These are phyloP conservation scores for Exophiala phaeomuriformis DNA, from an alignment of 2,329 filamentous ascomycete genomes.

Conservation along the genomic window DNA sequence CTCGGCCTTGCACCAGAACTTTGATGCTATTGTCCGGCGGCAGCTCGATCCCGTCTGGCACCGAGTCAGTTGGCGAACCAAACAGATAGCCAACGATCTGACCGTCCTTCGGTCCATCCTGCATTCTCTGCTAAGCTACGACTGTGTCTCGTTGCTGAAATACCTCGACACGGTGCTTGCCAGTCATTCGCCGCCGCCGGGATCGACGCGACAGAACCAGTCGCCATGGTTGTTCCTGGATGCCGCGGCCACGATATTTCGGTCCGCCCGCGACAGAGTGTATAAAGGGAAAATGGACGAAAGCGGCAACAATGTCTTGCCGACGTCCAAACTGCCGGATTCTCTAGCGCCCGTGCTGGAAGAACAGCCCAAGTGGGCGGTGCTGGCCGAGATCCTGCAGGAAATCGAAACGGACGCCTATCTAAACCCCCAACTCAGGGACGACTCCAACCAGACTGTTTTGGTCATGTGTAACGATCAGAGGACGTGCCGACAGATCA, in stretches of 20 bases:
- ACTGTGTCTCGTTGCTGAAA: conserved; percentile 84
- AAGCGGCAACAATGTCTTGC: conserved; percentile 38
- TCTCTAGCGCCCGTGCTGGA: conserved; percentile 75
- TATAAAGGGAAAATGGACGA: conserved; percentile 67
- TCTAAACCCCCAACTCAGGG: conserved; percentile 66
- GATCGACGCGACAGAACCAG: conserved; percentile 78
- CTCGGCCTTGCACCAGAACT: conserved; percentile 84
- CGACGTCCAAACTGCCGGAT: conserved; percentile 48
- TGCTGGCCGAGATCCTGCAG: conserved; percentile 81
- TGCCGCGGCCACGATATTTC: conserved; percentile 88
- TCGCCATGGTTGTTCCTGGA: conserved; percentile 96
- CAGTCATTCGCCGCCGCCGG: conserved; percentile 78
- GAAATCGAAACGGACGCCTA: conserved; percentile 90
- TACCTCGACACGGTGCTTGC: conserved; percentile 92
- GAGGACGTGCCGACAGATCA: conserved; percentile 75
- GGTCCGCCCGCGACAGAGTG: conserved; percentile 78
- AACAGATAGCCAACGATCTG: conserved; percentile 86
- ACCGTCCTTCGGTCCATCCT: conserved; percentile 76
- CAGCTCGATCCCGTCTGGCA: conserved; percentile 98
- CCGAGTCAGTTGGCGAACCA: conserved; percentile 87
- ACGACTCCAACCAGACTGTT: conserved; percentile 85
- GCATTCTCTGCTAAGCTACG: conserved; percentile 72
- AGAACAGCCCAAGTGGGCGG: conserved; percentile 87
- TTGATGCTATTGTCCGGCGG: conserved; percentile 77
- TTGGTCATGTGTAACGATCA: conserved; percentile 93